Evolutionary conservation across 352 stramenopile species (phyloP).

Genomic region (Thalassiosira livingstoniorum): DNA sequence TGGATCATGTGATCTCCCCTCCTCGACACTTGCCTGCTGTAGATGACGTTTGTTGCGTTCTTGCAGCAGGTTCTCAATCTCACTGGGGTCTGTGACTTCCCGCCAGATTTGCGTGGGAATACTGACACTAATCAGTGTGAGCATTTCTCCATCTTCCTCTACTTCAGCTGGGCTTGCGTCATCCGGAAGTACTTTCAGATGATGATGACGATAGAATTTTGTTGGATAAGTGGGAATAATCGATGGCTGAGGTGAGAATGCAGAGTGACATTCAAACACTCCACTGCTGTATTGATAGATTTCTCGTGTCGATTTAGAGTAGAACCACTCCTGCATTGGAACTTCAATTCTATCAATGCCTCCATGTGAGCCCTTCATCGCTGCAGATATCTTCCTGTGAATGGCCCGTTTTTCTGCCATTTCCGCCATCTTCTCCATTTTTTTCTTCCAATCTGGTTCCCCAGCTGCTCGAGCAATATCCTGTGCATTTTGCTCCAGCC

Average conservation of each 20-base stretch:
- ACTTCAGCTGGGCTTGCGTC: neutral
- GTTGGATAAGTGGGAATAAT: neutral
- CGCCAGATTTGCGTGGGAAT: neutral
- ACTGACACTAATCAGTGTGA: neutral
- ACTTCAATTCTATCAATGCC: neutral
- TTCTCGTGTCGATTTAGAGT: neutral
- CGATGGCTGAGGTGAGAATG: neutral
- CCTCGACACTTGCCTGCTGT: neutral
- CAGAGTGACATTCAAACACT: neutral
- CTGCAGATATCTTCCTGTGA: neutral
- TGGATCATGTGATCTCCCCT: neutral
- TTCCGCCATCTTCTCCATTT: neutral
- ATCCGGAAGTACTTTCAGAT: too few species aligned
- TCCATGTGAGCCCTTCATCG: neutral
- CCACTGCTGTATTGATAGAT: neutral
- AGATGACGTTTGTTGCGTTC: neutral
- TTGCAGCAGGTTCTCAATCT: neutral
- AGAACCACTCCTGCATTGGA: neutral
- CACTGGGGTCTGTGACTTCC: neutral
- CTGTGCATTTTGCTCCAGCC: constrained; percentile 2
- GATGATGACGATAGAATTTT: neutral
- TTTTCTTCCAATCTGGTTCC: neutral
- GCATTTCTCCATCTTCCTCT: neutral
- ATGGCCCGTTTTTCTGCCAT: neutral
- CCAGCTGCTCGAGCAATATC: neutral